phyloP scores from a whole-genome alignment of 495 filamentous ascomycete genomes.

The Umbilicaria muhlenbergii region DNA sequence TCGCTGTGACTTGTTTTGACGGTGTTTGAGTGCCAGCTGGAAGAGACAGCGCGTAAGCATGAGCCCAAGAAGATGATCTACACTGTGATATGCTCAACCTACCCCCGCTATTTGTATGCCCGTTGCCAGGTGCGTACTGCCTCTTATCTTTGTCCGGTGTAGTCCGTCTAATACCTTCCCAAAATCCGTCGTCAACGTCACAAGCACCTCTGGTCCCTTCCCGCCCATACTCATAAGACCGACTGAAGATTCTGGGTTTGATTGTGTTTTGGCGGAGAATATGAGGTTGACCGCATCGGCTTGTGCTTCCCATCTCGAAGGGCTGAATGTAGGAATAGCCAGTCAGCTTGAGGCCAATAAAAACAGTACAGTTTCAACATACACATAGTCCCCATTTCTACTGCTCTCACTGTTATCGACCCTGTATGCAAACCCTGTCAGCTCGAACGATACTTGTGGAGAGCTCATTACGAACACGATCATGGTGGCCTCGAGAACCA shows the following conservation, averaged over 20 bases:
- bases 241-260: conserved; percentile 90
- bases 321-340: conserved; percentile 27
- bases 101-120: conserved; percentile 90
- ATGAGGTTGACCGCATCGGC: conserved; percentile 86
- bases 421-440: conserved; percentile 23
- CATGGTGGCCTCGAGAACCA: conserved; percentile 62
- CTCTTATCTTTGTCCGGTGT: conserved; percentile 86
- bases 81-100: conserved; percentile 21
- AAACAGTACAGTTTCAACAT: conserved; percentile 12
- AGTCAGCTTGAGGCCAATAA: background rate
- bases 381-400: conserved; percentile 90
- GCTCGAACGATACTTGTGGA: too few relatives aligned
- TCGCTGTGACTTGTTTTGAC: conserved; percentile 87
- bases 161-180: conserved; percentile 89
- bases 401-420: conserved; percentile 98
- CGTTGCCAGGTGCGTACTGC: conserved; percentile 70
- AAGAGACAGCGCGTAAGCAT: conserved; percentile 2
- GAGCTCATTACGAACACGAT: conserved; percentile 38
- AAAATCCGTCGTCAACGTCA: conserved; percentile 87
- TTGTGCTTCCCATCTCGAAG: conserved; percentile 91
- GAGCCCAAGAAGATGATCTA: too few relatives aligned
- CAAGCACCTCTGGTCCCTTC: conserved; percentile 88
- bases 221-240: conserved; percentile 98
- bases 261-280: conserved; percentile 84
- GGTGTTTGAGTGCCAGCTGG: conserved; percentile 92